Base-by-base conservation (phyloP, 768 basidiomycete species). In the Suillus americanus region DNA sequence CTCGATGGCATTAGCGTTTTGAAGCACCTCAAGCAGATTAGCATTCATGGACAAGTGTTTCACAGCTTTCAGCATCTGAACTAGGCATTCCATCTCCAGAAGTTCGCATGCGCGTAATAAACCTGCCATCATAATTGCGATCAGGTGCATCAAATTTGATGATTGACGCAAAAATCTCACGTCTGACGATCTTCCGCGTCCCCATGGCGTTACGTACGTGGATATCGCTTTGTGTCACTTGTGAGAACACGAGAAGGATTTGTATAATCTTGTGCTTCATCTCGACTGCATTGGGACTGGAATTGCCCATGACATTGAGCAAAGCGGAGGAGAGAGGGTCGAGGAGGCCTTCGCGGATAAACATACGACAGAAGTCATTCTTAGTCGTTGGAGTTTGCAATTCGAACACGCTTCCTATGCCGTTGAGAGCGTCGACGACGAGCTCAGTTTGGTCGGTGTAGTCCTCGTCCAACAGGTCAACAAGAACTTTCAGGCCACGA, bases 311-410 rank as follows among this genome's bases (percentile, higher is more conserved):
- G 62, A 98, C 92, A 70, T 94, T 91, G 64, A 97, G 79, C 30
- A 99, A 77, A 3, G 97, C 97, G 2, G 90, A 88, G 1, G 95
- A 94, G 1, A 99, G 80, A 0, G 97, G 97, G 68, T 97, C 96
- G 54, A 97, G 81, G 3, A 99, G 81, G 33, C 97, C 97, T 78
- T 99, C 97, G 6, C 95, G 85, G 48, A 97, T 94, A 80, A 99
- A 97, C 91, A 99, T 96, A 12, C 97, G 87, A 73, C 96, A 98
- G 74, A 99, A 99, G 77, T 99, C 97, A 73, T 97, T 98, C 76
- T 97, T 94, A 13, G 96, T 95, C 4, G 96, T 97, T 9, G 97
- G 93, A 55, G 93, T 95, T 75, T 98, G 91, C 14, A 99, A 84
- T 67, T 99, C 96, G 72, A 99, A 98, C 18, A 99, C 97, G 67